Evolutionary conservation across 2,329 filamentous ascomycete genomes (phyloP).

Genomic region (Tolypocladium album): DNA sequence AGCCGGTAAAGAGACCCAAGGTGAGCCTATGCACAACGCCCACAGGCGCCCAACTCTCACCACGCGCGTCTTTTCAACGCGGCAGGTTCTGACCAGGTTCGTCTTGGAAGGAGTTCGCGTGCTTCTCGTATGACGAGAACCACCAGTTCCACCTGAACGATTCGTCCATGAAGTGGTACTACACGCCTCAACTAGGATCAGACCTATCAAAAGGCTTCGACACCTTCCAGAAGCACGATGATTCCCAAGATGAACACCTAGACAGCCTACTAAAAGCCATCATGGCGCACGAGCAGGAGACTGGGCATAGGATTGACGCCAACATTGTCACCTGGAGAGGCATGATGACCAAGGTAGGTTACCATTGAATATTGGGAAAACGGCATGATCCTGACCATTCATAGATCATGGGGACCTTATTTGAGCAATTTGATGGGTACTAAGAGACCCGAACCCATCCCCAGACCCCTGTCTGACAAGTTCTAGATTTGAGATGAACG

Average conservation of each 20-base stretch:
- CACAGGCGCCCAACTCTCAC: neutral
- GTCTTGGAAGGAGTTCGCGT: conserved; percentile 68
- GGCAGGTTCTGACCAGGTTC: neutral
- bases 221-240: conserved; percentile 72
- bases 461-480: conserved; percentile 6
- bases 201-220: conserved; percentile 77
- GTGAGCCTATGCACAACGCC: conserved; percentile 27
- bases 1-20: conserved; percentile 65
- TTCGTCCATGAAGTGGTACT: conserved; percentile 79
- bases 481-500: conserved; percentile 86
- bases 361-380: neutral
- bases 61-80: neutral
- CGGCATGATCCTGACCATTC: neutral
- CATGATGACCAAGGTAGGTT: conserved; percentile 88
- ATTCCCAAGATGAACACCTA: conserved; percentile 75
- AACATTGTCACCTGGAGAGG: conserved; percentile 89
- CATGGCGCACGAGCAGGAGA: conserved; percentile 58
- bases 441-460: neutral
- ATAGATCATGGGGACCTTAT: conserved; percentile 78
- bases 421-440: conserved; percentile 70
- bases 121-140: conserved; percentile 84
- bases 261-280: conserved; percentile 74
- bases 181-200: conserved; percentile 58
- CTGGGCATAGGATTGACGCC: conserved; percentile 56
- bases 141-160: conserved; percentile 68